Percentiles rank a stretch among this genome's conserved stretches.
Conservation (phyloP, 345 rosid genomes). For the Populus simonii region DNA sequence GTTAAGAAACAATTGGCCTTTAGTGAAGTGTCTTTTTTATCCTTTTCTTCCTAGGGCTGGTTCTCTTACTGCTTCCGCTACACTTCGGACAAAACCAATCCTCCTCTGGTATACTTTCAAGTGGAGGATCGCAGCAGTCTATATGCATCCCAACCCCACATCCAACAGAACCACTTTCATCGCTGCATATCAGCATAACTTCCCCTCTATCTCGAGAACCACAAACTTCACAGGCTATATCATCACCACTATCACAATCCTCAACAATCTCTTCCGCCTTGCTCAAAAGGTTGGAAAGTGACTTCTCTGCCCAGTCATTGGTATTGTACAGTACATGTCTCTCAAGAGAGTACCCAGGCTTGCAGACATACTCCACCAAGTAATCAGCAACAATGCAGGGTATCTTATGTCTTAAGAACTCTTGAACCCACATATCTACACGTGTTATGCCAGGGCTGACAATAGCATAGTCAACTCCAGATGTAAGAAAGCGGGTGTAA, state of each 20-base stretch:
- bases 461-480: conserved; percentile 73
- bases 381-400: conserved; percentile 86
- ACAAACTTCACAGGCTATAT: conserved; percentile 48
- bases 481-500: conserved; percentile 66
- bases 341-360: conserved; percentile 80
- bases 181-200: conserved; percentile 68
- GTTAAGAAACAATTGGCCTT: background rate
- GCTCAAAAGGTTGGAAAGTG: conserved; percentile 44
- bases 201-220: conserved; percentile 49
- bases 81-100: conserved; percentile 72
- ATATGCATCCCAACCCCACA: conserved; percentile 59
- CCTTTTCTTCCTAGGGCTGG: conserved; percentile 11
- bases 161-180: conserved; percentile 50
- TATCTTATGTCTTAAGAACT: conserved; percentile 72
- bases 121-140: conserved; percentile 71
- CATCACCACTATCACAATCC: conserved; percentile 12
- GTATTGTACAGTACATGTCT: conserved; percentile 75
- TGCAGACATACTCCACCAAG: conserved; percentile 93
- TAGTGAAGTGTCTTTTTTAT: conserved; percentile 14
- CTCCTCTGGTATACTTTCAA: conserved; percentile 48
- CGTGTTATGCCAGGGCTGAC: conserved; percentile 74
- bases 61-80: conserved; percentile 7
- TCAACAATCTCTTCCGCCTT: conserved; percentile 38
- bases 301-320: conserved; percentile 71
- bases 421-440: conserved; percentile 77